phyloP scores from a whole-genome alignment of 1,284 basidiomycete genomes.

The Ganoderma lucidum region DNA sequence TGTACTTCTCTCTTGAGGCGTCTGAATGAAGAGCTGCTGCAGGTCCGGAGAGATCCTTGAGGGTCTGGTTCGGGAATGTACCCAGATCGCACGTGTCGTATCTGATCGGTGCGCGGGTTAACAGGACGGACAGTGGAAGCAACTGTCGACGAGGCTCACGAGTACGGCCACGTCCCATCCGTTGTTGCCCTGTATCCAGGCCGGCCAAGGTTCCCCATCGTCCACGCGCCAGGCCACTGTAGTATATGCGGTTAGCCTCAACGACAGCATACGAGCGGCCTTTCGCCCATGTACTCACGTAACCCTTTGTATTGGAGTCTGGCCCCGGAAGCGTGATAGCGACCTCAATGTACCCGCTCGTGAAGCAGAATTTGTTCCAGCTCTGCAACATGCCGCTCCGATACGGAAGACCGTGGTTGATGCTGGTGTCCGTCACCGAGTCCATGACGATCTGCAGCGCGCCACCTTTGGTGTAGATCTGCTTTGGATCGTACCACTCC shows the following conservation, averaged over 20 bases:
- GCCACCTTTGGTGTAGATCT: constrained; percentile 78
- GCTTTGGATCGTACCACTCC: constrained; percentile 84
- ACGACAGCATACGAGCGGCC: background rate
- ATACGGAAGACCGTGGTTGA: constrained; percentile 74
- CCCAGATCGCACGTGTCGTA: constrained; percentile 87
- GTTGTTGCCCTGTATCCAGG: constrained; percentile 85
- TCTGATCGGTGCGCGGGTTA: constrained; percentile 44
- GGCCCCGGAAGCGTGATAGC: constrained; percentile 47
- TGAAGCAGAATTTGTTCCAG: constrained; percentile 93
- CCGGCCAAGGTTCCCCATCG: constrained; percentile 90
- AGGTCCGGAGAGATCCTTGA: constrained; percentile 54
- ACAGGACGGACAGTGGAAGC: background rate
- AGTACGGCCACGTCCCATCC: constrained; percentile 83
- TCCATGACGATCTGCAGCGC: constrained; percentile 79
- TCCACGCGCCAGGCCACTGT: constrained; percentile 83
- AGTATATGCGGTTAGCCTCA: constrained; percentile 1
- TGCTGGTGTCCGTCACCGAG: constrained; percentile 42
- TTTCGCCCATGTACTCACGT: constrained; percentile 40
- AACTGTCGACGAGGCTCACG: constrained; percentile 51
- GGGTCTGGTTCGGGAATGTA: constrained; percentile 82
- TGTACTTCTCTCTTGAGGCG: constrained; percentile 53
- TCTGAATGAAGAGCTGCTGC: constrained; percentile 57
- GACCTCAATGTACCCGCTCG: constrained; percentile 75
- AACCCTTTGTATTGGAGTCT: constrained; percentile 44
- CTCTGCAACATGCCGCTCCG: constrained; percentile 72